Base-by-base conservation (phyloP, 345 rosid genomes). In the Ceriops decandra region DNA sequence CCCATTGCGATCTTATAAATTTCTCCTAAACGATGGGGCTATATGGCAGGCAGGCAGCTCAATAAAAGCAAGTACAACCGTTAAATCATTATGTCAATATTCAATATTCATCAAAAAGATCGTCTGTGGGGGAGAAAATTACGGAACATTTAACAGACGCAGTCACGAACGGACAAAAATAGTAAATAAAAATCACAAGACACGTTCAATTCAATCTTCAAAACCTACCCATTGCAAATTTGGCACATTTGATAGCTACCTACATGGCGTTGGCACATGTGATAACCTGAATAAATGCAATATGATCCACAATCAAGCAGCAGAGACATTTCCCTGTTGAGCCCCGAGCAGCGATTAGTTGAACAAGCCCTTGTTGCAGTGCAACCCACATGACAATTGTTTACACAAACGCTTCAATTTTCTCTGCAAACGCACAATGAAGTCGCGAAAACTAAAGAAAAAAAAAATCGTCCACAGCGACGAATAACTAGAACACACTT, bases 371-470 rank as follows among this genome's bases (percentile, higher is more conserved):
- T 71, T 71, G 57, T 33, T 31, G 62, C 83, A 38, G 4, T 53
- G 57, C 52, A 82, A 63, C 52, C 85, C 76, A 49, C 64, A 72
- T 10, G 79, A 60, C 22, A 77, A 38, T 54, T 60, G 72, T 70
- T 33, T 67, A 9, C 76, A 28, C 65, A 76, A n/a, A 6, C 71
- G 26, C 74, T 73, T 82, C 62, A 86, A 31, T 79, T 72, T 79
- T 63, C 68, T 74, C 88, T 84, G 82, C 69, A 28, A 65, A 28
- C 24, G 35, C 5, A 76, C 56, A 54, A 32, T 1, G 4, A 16
- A 46, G 11, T 5, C 9, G 4, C 5, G 5, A 32, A 32, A 3
- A 60, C 20, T 6, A 30, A 20, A 32, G 4, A 7, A 33, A 10
- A 5, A 11, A 31, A 42, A 2, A 42, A 1, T 21, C 11, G 2